These are phyloP conservation scores for Daedaleopsis sinensis DNA, from an alignment of 768 basidiomycete species.

Conservation along the genomic window DNA sequence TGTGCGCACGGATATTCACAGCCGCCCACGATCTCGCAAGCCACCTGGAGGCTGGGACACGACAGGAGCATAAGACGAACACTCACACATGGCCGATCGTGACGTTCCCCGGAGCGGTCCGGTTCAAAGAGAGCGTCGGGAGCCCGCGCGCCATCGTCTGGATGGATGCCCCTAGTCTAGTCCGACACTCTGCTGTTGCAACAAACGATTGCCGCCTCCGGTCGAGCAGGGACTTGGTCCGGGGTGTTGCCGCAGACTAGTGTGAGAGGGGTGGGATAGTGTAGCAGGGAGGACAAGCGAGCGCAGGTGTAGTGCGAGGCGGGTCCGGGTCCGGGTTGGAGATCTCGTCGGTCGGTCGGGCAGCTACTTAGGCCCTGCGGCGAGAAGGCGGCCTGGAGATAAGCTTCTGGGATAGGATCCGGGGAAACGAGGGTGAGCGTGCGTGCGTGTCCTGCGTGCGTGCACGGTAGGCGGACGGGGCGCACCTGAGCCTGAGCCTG, in stretches of 20 bases:
- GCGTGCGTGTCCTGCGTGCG: neutral
- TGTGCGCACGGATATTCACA: too few species aligned
- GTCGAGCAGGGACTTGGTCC: neutral
- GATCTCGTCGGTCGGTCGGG: neutral
- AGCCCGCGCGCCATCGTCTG: constrained; percentile 27
- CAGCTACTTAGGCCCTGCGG: neutral
- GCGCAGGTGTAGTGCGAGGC: neutral
- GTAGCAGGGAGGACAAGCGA: neutral
- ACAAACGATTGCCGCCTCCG: too few species aligned
- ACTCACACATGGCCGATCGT: constrained; percentile 65
- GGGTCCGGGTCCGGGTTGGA: too few species aligned
- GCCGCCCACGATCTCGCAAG: too few species aligned
- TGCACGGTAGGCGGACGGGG: neutral
- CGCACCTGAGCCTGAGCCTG: too few species aligned
- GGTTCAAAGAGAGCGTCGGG: constrained; percentile 29
- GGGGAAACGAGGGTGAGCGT: neutral
- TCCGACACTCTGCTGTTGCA: too few species aligned
- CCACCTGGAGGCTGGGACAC: neutral
- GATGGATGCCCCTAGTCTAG: neutral
- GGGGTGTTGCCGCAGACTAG: neutral
- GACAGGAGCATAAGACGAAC: neutral
- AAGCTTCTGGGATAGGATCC: constrained; percentile 1
- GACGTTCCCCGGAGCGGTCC: constrained; percentile 35
- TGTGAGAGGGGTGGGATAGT: neutral
- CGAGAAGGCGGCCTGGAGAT: constrained; percentile 5